These are phyloP conservation scores for Diaporthe nobilis DNA, from an alignment of 2,329 filamentous ascomycete genomes.

Conservation along the genomic window DNA sequence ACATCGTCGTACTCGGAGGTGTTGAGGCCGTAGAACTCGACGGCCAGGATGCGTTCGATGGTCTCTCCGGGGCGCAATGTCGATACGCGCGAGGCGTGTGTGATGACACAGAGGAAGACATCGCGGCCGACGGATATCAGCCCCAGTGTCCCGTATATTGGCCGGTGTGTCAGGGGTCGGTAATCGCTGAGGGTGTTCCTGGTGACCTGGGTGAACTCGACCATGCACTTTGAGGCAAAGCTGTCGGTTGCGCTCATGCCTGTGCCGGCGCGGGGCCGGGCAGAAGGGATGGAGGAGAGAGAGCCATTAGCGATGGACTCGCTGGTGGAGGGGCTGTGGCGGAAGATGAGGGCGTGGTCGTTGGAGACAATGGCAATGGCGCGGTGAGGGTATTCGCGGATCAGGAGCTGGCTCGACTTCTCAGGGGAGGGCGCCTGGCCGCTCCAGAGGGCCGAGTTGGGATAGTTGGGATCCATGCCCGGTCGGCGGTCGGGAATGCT, in stretches of 20 bases:
- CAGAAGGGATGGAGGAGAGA: slow-evolving; percentile 65
- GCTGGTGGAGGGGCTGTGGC: slow-evolving; percentile 78
- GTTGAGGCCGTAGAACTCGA: slow-evolving; percentile 95
- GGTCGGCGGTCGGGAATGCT: slow-evolving; percentile 5
- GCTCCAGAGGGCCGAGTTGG: slow-evolving; percentile 57
- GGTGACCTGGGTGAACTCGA: slow-evolving; percentile 81
- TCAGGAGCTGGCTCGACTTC: slow-evolving; percentile 81
- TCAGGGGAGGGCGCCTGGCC: slow-evolving; percentile 65
- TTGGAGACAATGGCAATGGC: slow-evolving; percentile 88
- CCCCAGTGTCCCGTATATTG: slow-evolving; percentile 88
- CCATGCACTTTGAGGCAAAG: slow-evolving; percentile 79
- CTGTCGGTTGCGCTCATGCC: slow-evolving; percentile 57
- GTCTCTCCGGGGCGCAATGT: slow-evolving; percentile 89
- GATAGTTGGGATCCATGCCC: slow-evolving; percentile 63
- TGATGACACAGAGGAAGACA: slow-evolving; percentile 93
- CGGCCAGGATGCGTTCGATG: slow-evolving; percentile 86
- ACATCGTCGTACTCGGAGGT: slow-evolving; percentile 88
- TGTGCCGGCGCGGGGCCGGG: slow-evolving; percentile 56
- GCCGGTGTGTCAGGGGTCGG: slow-evolving; percentile 79
- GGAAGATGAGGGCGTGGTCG: slow-evolving; percentile 86
- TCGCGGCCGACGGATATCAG: slow-evolving; percentile 87
- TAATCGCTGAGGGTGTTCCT: slow-evolving; percentile 81
- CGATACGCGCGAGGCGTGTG: slow-evolving; percentile 82
- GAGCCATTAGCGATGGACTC: slow-evolving; percentile 72
- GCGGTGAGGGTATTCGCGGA: slow-evolving; percentile 88